A percentile compares a stretch with the other conserved stretches of the same genome.
Evolutionary conservation across 176 grass and related monocot species (phyloP).

Genomic region (Carex littledalei): DNA sequence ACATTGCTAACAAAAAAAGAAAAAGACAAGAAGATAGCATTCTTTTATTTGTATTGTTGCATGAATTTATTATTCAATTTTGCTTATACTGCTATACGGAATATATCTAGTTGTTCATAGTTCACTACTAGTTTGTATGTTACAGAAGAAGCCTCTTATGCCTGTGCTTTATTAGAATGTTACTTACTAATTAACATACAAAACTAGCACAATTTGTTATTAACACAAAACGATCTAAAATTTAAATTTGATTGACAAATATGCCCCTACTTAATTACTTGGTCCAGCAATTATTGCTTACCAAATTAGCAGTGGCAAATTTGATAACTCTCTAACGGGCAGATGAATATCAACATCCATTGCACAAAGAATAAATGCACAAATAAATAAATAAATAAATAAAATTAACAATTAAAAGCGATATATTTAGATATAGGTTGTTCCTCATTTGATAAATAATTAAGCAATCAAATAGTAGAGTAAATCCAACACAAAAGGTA

Average conservation of each 20-base stretch:
- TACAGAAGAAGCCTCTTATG: not conserved
- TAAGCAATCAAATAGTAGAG: not conserved
- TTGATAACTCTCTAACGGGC: not conserved
- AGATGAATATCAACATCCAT: not conserved
- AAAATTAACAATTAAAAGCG: not conserved
- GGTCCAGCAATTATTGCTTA: no score
- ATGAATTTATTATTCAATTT: not conserved
- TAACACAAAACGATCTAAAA: no score
- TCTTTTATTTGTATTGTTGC: not conserved
- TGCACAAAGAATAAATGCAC: not conserved
- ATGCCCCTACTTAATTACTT: no score
- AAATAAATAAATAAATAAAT: not conserved
- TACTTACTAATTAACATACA: not conserved
- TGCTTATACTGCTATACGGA: not conserved
- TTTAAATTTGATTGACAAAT: no score
- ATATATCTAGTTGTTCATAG: not conserved
- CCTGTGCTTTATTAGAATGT: not conserved
- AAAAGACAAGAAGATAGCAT: not conserved
- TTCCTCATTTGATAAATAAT: not conserved
- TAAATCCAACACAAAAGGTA: not conserved
- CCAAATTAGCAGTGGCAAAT: not conserved
- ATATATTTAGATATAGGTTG: not conserved
- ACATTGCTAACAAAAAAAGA: not conserved
- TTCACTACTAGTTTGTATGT: not conserved
- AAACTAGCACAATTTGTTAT: not conserved